These are phyloP conservation scores for Hymenoscyphus fraxineus DNA, from an alignment of 2,329 filamentous ascomycete genomes.

Conservation along the genomic window DNA sequence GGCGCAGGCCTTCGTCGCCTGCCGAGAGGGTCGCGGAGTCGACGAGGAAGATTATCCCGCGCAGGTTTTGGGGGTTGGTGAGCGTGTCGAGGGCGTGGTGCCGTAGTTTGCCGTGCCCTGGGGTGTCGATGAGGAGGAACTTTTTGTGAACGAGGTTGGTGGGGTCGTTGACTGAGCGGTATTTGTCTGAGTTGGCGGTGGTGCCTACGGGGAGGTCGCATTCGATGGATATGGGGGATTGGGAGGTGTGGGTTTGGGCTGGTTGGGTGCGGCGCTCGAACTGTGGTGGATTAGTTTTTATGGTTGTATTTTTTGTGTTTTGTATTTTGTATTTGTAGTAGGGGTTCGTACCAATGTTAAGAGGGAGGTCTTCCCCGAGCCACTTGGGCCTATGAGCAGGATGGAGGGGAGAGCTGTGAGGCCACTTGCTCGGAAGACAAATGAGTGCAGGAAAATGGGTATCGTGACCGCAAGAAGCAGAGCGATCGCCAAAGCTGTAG, in stretches of 20 bases:
- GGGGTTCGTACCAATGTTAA: conserved; percentile 61
- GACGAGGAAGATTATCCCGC: conserved; percentile 81
- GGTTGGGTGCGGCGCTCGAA: conserved; percentile 51
- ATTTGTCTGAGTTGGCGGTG: conserved; percentile 55
- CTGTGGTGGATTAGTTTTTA: conserved; percentile 17
- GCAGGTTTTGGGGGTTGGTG: conserved; percentile 47
- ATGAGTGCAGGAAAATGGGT: conserved; percentile 73
- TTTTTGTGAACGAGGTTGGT: conserved; percentile 56
- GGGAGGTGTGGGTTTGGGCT: conserved; percentile 53
- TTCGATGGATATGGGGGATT: conserved; percentile 53
- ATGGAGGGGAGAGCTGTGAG: conserved; percentile 71
- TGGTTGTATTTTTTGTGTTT: neutral
- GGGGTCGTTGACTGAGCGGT: conserved; percentile 63
- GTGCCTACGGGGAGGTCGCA: conserved; percentile 52
- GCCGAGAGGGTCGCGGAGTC: conserved; percentile 68
- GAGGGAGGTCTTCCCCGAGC: conserved; percentile 83
- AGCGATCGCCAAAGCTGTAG: conserved; percentile 62
- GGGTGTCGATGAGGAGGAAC: conserved; percentile 81
- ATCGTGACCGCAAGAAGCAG: conserved; percentile 65
- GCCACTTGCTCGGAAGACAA: conserved; percentile 63
- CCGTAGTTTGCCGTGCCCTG: conserved; percentile 92
- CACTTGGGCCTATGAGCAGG: conserved; percentile 75
- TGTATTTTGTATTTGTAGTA: conserved; percentile 9
- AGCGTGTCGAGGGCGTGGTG: conserved; percentile 58
- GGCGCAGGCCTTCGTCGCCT: conserved; percentile 58